Conservation (phyloP, 106 monocot genomes). For the Agapanthus africanus region DNA sequence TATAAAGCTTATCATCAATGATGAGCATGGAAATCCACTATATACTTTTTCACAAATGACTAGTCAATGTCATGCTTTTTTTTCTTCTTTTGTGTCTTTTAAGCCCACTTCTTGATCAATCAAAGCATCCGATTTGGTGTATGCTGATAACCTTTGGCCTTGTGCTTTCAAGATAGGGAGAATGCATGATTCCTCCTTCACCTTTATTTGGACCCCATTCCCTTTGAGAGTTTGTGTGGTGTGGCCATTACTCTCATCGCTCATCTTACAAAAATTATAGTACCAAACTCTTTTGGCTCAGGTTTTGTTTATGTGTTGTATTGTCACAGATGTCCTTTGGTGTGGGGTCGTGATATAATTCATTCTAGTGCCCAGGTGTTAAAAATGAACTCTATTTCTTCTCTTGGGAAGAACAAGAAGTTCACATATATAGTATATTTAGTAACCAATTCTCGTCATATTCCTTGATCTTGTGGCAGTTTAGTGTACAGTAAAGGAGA, state of each 20-base stretch:
- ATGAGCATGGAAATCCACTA: constrained; percentile 9
- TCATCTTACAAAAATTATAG: background rate
- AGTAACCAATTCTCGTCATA: no score
- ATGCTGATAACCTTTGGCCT: constrained; percentile 28
- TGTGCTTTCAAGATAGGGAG: constrained; percentile 14
- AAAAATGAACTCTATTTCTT: background rate
- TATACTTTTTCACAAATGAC: background rate
- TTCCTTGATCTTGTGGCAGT: no score
- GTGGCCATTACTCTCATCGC: background rate
- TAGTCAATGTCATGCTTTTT: background rate
- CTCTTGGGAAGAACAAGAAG: background rate
- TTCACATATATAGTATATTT: background rate
- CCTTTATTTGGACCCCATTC: constrained; percentile 42
- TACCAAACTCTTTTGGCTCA: background rate
- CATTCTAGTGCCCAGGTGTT: background rate
- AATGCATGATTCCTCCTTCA: constrained; percentile 27
- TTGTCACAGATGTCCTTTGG: constrained; percentile 2
- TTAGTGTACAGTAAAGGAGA: background rate
- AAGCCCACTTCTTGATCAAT: constrained; percentile 21
- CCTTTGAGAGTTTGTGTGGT: constrained; percentile 11
- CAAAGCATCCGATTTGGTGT: constrained; percentile 26
- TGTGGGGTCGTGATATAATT: background rate
- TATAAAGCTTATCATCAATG: no score
- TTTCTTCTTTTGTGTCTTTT: constrained; percentile 9
- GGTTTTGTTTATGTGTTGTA: background rate